Conservation (phyloP, 768 basidiomycete genomes). For the Boletus speciosus region DNA sequence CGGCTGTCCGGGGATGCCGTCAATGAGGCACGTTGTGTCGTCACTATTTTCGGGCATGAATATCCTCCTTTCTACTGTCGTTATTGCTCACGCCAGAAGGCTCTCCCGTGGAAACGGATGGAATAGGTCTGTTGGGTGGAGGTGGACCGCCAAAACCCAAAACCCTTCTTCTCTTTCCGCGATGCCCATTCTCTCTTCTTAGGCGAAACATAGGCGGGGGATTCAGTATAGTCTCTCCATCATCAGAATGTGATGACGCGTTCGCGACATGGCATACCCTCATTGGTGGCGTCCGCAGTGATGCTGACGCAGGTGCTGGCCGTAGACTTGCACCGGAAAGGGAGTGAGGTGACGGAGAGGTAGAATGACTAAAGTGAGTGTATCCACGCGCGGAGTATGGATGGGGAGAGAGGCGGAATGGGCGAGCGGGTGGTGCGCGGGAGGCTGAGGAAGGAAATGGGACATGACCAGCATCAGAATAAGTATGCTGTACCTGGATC, state of each 20-base stretch:
- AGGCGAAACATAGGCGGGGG: constrained; percentile 43
- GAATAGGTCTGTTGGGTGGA: constrained; percentile 20
- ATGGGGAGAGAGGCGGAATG: constrained; percentile 22
- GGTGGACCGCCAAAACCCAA: background rate
- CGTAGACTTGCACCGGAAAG: background rate
- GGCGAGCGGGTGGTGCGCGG: constrained; percentile 21
- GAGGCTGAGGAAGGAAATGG: constrained; percentile 7
- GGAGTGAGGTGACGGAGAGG: constrained; percentile 12
- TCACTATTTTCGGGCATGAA: background rate
- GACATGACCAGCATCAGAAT: constrained; percentile 16
- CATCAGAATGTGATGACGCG: constrained; percentile 26
- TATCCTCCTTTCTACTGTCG: background rate
- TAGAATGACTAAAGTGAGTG: background rate
- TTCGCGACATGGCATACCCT: constrained; percentile 44
- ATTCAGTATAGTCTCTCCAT: constrained; percentile 31
- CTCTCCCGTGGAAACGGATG: constrained; percentile 11
- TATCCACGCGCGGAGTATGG: constrained; percentile 6
- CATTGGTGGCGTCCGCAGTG: constrained; percentile 36
- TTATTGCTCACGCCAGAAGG: constrained; percentile 3
- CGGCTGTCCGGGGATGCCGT: constrained; percentile 23
- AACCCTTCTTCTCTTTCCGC: constrained; percentile 18
- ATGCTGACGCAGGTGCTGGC: constrained; percentile 3
- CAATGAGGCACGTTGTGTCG: background rate
- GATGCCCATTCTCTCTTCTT: background rate
- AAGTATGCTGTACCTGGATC: constrained; percentile 23